Base-by-base conservation (phyloP, 1,139 yeast genomes). In the Geotrichum aggregatum region DNA sequence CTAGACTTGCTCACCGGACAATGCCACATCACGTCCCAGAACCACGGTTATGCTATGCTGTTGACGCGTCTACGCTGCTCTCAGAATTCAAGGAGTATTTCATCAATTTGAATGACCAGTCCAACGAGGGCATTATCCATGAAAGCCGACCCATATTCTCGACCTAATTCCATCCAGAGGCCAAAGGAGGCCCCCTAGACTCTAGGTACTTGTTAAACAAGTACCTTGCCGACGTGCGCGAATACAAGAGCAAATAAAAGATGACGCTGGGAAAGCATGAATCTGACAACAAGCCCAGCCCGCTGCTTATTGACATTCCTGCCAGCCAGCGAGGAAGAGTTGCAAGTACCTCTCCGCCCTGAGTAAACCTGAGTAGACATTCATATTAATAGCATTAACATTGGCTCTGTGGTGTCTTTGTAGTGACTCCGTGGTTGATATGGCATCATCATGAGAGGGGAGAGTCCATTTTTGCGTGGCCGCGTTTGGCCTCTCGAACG, bases 161-260 rank as follows among this genome's bases (percentile, higher is more conserved):
- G 30, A 88, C 96, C 3, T 98, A 92, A 71, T 92, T 92, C 79
- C 98, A 92, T 69, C 98, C 98, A 44, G 98, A 92, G 72, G 98
- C 98, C 56, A 92, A 91, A 75, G 98, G 98, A 62, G 98, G 98
- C 62, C 98, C 98, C 54, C 77, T 85, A 63, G 98, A 92, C 70
- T 86, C 97, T 18, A 78, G 87, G 3, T 87, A 83, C 71, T 76
- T 92, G 70, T 92, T 92, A 64, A 98, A 92, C 75, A 87, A 83
- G 71, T 92, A 87, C 72, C 83, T 92, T 64, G 79, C 76, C 44
- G 78, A 85, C 65, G 83, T 92, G 59, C 76, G 74, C 41, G 72
- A 71, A 43, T 87, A 79, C 76, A 83, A 79, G 68, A 63, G 64
- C 54, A 65, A 58, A 73, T 76, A 62, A 19, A 24, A 28, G 10